Base-by-base conservation (phyloP, 768 basidiomycete species). In the Panus rudis region DNA sequence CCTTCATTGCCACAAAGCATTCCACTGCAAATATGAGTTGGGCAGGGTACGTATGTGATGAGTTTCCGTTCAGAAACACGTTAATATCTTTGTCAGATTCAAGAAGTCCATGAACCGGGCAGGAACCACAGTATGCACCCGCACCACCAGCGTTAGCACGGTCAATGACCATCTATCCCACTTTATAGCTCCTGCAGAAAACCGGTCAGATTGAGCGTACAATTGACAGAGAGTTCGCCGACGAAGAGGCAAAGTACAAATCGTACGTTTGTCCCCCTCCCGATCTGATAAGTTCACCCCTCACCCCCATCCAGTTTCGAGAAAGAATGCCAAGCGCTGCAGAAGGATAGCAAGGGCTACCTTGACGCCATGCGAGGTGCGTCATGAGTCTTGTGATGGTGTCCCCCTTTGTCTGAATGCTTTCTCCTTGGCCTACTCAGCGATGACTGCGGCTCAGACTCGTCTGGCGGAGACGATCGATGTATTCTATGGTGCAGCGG, bases 131-230 rank as follows among this genome's bases (percentile, higher is more conserved):
- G 82, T 90, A 62, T 55, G 77, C 56, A 52, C 48, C 46, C 41
- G 42, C 32, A 39, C 37, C 41, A 16, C 32, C 48, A 42, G 39
- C 45, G 34, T 33, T 26, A 40, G 32, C 42, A 43, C 8, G 28
- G 43, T 42, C 42, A 43, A 50, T 45, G 52, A 37, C 46, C 48
- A 46, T 26, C 32, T 37, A n/a, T 40, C 19, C 11, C 34, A 22
- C 17, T 16, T 30, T n/a, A 32, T 58, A 92, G 88, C 75, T 98
- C 55, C 75, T 94, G 62, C 93, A 97, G 73, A 97, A 97, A 79
- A 94, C 93, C 1, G 94, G 94, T 43, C 93, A 97, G 66, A 91
- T 98, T 47, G 94, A 98, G 61, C 75, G 92, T 22, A 98, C 94
- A 0, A 78, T 96, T 20, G 94, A 98, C 64, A 71, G 88, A 39